phyloP scores from a whole-genome alignment of 2,329 filamentous ascomycete genomes.

The Sarocladium brachiariae region DNA sequence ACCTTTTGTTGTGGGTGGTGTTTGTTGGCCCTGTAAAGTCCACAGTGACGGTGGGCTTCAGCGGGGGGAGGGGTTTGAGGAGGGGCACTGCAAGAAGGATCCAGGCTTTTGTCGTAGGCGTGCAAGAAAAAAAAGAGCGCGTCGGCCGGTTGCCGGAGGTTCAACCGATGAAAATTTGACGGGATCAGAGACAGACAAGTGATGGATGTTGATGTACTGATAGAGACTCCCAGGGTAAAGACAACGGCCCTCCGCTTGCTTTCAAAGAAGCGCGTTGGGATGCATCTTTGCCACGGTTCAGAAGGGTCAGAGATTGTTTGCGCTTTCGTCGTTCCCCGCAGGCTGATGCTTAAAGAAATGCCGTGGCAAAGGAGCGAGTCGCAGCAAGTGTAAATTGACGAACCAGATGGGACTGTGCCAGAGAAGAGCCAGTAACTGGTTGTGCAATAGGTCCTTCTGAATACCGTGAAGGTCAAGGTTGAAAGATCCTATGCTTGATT shows the following conservation, averaged over 20 bases:
- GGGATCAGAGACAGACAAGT: neutral
- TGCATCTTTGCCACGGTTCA: slow-evolving; percentile 1
- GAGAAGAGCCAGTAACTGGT: neutral
- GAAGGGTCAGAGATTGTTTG: neutral
- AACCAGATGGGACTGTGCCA: neutral
- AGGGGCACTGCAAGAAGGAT: slow-evolving; percentile 3
- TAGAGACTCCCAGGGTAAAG: too few species aligned
- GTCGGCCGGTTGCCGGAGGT: neutral
- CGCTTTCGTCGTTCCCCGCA: neutral
- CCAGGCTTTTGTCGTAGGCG: neutral
- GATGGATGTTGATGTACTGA: neutral
- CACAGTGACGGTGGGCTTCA: slow-evolving; percentile 1
- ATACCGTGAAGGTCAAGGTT: slow-evolving; percentile 1
- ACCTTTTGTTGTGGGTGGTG: neutral
- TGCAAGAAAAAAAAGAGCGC: slow-evolving; percentile 8
- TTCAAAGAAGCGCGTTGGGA: slow-evolving; percentile 3
- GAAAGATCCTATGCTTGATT: slow-evolving; percentile 4
- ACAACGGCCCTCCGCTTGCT: slow-evolving; percentile 3
- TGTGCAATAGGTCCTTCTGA: neutral
- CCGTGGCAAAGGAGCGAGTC: neutral
- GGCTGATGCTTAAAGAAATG: neutral
- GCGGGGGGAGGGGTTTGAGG: slow-evolving; percentile 2
- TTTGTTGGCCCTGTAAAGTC: neutral
- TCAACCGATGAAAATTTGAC: neutral
- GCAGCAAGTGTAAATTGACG: neutral